Evolutionary conservation across 2,329 filamentous ascomycete genomes (phyloP).

Genomic region (Botryotinia calthae): DNA sequence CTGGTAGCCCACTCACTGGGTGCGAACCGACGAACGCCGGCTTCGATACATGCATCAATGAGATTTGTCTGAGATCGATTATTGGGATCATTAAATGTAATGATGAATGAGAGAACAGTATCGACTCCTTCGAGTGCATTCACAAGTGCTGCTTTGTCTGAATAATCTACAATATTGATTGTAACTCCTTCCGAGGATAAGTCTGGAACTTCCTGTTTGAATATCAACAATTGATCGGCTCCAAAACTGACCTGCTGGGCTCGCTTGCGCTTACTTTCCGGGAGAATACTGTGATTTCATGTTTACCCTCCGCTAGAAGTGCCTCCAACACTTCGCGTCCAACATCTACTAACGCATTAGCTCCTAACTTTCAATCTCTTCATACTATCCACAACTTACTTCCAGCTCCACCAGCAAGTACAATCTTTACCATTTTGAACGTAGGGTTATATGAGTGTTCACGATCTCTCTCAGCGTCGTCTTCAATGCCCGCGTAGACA

Average conservation of each 20-base stretch:
- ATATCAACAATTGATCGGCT: not conserved
- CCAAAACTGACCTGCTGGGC: too few relatives aligned
- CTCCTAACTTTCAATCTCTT: not conserved
- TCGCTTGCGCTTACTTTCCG: constrained; percentile 41
- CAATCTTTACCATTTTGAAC: constrained; percentile 45
- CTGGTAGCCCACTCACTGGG: constrained; percentile 42
- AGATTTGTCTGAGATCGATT: constrained; percentile 38
- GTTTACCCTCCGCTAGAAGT: constrained; percentile 48
- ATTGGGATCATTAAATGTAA: constrained; percentile 33
- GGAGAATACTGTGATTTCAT: constrained; percentile 52
- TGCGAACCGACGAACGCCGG: constrained; percentile 41
- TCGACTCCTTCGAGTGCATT: constrained; percentile 46
- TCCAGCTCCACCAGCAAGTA: constrained; percentile 46
- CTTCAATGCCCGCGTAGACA: not conserved
- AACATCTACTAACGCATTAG: constrained; percentile 44
- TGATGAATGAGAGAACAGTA: constrained; percentile 50
- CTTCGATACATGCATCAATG: constrained; percentile 40
- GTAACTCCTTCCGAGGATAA: constrained; percentile 33
- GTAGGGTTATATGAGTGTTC: not conserved
- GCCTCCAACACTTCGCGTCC: constrained; percentile 52
- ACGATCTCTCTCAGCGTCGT: not conserved
- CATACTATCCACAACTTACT: constrained; percentile 36
- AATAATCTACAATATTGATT: constrained; percentile 48
- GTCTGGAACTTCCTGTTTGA: not conserved
- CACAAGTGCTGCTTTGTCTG: constrained; percentile 32